Evolutionary conservation across 2,329 filamentous ascomycete species (phyloP), one percentile per base, ranked within the genome.

Genomic region (Cercospora sp.): DNA sequence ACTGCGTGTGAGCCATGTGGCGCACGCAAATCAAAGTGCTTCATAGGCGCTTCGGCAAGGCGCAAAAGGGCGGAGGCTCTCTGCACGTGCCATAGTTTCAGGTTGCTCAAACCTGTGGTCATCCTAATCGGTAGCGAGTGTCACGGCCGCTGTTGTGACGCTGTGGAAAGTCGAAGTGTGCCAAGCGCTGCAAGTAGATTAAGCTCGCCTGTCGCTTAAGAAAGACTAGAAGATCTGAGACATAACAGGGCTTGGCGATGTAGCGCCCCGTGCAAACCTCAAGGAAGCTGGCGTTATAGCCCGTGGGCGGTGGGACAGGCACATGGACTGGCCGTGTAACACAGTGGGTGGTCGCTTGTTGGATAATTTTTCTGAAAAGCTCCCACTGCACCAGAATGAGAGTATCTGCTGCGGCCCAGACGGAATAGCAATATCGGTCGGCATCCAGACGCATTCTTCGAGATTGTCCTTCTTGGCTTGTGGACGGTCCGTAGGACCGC

Each of bases 101-200:
- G 36, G 36, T 42, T 8, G n/a, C 36, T 42, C 36, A 42, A 42
- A n/a, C 36, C 36, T 42, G 36, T n/a, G 60, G 67, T 59, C 63
- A 23, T 48, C 59, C 64, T 51, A 36, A 66, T 58, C 36, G n/a
- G 31, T 36, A 60, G 57, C 36, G 45, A 23, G 51, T 48, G 59
- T 63, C 63, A 53, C 51, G 58, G 18, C 28, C 62, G 53, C 55
- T 12, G 62, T 62, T 61, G 53, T 36, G 31, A 39, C 36, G 36
- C 48, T 60, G 31, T 39, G 61, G 60, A 26, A 31, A 10, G 23
- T 62, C 45, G 42, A 42, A 33, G 59, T 30, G 36, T 65, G 64
- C 69, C 67, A 65, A 70, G 69, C 18, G 55, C 68, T 53, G 68
- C 70, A 65, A 53, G 66, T 70, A 70, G 60, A 72, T 69, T 68